Percentiles rank a stretch among this genome's conserved stretches.
These are phyloP conservation scores for Arthroderma uncinatum DNA, from an alignment of 2,329 filamentous ascomycete genomes.

Conservation along the genomic window DNA sequence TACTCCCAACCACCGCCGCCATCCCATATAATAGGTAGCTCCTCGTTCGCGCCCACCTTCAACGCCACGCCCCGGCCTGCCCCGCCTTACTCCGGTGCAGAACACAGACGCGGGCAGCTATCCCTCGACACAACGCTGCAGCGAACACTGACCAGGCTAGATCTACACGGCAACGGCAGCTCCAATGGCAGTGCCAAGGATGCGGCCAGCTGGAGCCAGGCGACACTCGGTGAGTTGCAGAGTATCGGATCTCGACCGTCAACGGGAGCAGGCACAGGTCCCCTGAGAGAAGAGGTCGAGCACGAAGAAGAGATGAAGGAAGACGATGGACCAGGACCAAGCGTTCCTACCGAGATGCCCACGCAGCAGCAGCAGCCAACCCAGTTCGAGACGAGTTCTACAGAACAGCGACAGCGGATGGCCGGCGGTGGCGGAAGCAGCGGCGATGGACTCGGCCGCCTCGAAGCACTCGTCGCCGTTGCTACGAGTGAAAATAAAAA, in stretches of 20 bases:
- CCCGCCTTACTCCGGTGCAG: constrained; percentile 34
- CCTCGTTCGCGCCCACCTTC: constrained; percentile 26
- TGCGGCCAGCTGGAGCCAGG: constrained; percentile 34
- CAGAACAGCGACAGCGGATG: constrained; percentile 18
- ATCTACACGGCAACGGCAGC: constrained; percentile 28
- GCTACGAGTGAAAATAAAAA: constrained; percentile 32
- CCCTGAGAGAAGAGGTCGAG: not conserved
- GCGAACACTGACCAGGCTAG: constrained; percentile 34
- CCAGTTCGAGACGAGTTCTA: not conserved
- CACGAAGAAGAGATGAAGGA: not conserved
- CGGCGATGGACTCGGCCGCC: constrained; percentile 34
- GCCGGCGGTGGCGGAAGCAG: constrained; percentile 9
- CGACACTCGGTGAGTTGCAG: constrained; percentile 34
- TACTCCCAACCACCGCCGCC: not conserved
- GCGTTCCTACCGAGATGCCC: not conserved
- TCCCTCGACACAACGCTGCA: constrained; percentile 40
- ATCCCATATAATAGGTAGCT: constrained; percentile 6
- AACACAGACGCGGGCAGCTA: constrained; percentile 37
- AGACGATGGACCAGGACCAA: not conserved
- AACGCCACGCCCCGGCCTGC: constrained; percentile 27
- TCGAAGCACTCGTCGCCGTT: constrained; percentile 42
- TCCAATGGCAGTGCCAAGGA: constrained; percentile 20
- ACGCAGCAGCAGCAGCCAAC: not conserved
- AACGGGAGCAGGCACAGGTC: not conserved
- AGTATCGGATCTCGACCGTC: constrained; percentile 26